A percentile compares a stretch with the other conserved stretches of the same genome.
Conservation (phyloP, 1,284 basidiomycete species). For the Microbotryomycetes sp. region DNA sequence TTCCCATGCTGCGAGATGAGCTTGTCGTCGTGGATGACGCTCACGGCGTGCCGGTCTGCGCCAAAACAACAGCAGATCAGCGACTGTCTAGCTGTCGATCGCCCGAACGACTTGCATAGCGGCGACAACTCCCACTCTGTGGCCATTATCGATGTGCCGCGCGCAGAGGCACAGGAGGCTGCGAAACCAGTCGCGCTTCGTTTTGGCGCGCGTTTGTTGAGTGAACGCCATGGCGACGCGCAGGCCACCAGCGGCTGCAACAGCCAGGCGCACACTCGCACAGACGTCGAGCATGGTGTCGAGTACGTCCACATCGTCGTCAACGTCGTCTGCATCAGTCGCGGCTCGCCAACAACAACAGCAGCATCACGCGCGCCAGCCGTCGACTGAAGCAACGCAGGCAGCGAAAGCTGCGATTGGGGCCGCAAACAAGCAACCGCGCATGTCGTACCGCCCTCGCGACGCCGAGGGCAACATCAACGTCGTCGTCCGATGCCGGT, state of each 20-base stretch:
- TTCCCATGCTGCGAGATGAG: constrained; percentile 7
- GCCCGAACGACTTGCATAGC: constrained; percentile 1
- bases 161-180: neutral
- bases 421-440: neutral
- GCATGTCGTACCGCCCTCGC: neutral
- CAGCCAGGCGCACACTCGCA: neutral
- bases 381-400: neutral
- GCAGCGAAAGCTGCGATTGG: neutral
- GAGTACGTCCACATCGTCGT: neutral
- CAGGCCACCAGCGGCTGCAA: neutral
- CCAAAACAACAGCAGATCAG: neutral
- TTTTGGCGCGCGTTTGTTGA: neutral
- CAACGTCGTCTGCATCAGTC: neutral
- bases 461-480: constrained; percentile 56
- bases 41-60: constrained; percentile 5
- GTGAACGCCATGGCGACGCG: neutral
- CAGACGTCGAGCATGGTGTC: neutral
- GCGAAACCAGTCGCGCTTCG: neutral
- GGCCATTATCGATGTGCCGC: neutral
- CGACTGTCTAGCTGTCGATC: neutral
- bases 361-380: neutral
- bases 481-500: constrained; percentile 82
- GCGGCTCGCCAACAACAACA: neutral
- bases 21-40: neutral
- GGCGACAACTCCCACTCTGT: constrained; percentile 15